These are phyloP conservation scores for Lachancea lanzarotensis DNA, from an alignment of 805 yeast genomes.

Conservation along the genomic window DNA sequence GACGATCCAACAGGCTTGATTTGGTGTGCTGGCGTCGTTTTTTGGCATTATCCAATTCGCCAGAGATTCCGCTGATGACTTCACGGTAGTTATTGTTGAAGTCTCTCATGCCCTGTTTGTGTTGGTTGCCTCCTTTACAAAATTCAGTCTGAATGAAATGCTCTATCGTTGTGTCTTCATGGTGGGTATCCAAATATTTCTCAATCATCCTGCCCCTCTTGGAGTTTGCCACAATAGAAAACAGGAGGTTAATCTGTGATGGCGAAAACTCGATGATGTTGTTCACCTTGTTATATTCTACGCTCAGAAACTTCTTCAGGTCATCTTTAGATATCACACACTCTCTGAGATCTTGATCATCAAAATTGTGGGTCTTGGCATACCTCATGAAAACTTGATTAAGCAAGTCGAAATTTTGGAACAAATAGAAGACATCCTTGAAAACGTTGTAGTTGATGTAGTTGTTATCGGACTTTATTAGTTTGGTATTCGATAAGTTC, in stretches of 20 bases:
- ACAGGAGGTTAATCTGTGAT: slow-evolving; percentile 35
- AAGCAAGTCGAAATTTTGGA: slow-evolving; percentile 36
- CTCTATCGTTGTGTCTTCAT: slow-evolving; percentile 24
- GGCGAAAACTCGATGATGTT: slow-evolving; percentile 38
- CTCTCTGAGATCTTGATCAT: slow-evolving; percentile 26
- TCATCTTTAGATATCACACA: slow-evolving; percentile 33
- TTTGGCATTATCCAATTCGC: slow-evolving; percentile 10
- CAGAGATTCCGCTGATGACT: slow-evolving; percentile 19
- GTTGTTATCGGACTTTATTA: slow-evolving; percentile 27
- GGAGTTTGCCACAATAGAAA: slow-evolving; percentile 33
- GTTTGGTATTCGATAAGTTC: slow-evolving; percentile 26
- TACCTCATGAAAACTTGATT: slow-evolving; percentile 35
- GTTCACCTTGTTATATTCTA: slow-evolving; percentile 37
- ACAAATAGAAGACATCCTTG: slow-evolving; percentile 35
- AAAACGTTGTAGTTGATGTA: slow-evolving; percentile 33
- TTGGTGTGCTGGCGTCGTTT: slow-evolving; percentile 5
- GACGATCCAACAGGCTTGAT: slow-evolving; percentile 17
- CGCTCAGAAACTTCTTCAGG: slow-evolving; percentile 31
- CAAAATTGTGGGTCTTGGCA: slow-evolving; percentile 25
- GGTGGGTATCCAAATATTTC: slow-evolving; percentile 18
- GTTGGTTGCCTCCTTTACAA: slow-evolving; percentile 17
- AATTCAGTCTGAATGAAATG: slow-evolving; percentile 26
- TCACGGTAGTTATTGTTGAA: slow-evolving; percentile 27
- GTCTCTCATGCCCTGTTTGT: slow-evolving; percentile 17
- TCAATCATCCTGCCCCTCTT: slow-evolving; percentile 23